Evolutionary conservation across 129 eudicot species (phyloP).

Genomic region (Ambrosia trifida): DNA sequence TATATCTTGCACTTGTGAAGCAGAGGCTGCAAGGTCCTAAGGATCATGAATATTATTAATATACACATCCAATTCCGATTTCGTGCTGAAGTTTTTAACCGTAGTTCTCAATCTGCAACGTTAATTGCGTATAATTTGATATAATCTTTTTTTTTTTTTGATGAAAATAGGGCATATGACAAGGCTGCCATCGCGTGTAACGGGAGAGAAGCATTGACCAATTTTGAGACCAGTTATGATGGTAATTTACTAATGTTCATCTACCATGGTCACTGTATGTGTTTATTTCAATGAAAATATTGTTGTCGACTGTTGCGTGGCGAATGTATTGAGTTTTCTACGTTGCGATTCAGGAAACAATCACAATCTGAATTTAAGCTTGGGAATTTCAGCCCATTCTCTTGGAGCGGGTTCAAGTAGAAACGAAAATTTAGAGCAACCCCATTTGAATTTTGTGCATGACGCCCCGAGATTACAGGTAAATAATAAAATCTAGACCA

Average conservation of each 20-base stretch:
- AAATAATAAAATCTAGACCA: background rate
- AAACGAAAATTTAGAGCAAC: conserved; percentile 23
- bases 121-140: conserved; percentile 36
- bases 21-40: conserved; percentile 79
- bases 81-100: conserved; percentile 27
- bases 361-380: conserved; percentile 53
- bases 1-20: conserved; percentile 76
- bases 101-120: conserved; percentile 34
- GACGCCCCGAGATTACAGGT: conserved; percentile 45
- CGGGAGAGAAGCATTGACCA: conserved; percentile 67
- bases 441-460: conserved; percentile 13
- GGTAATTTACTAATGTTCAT: conserved; percentile 26
- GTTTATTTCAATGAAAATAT: background rate
- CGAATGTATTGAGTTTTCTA: background rate
- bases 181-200: conserved; percentile 67
- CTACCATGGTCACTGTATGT: background rate
- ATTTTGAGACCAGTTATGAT: conserved; percentile 62
- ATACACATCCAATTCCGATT: too few species aligned
- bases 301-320: background rate
- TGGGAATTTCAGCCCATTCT: conserved; percentile 56
- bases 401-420: conserved; percentile 39
- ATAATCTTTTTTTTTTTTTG: conserved; percentile 28
- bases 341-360: conserved; percentile 37
- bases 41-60: conserved; percentile 35
- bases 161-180: conserved; percentile 67